Conservation (phyloP, 306 rosid species). For the Citrullus mucosospermus region DNA sequence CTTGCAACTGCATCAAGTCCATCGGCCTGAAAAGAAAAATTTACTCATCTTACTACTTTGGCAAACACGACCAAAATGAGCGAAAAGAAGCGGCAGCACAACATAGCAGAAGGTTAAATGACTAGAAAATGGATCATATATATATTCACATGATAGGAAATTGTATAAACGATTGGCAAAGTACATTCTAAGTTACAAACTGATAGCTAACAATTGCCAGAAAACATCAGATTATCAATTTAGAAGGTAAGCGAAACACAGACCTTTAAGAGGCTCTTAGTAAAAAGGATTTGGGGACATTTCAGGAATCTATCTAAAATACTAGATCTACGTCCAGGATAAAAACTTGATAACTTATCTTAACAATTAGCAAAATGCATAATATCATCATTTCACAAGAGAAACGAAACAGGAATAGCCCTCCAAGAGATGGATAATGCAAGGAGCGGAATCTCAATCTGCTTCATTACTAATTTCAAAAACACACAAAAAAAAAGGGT, state of each 20-base stretch:
- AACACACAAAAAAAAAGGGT: neutral
- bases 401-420: neutral
- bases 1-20: constrained; percentile 86
- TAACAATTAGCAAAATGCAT: neutral
- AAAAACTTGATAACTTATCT: neutral
- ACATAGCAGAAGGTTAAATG: neutral
- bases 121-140: neutral
- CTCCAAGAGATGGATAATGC: neutral
- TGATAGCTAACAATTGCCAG: too few relatives aligned
- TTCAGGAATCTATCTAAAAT: too few relatives aligned
- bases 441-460: neutral
- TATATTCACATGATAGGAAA: neutral
- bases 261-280: too few relatives aligned
- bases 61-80: neutral
- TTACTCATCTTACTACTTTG: neutral
- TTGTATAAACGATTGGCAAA: neutral
- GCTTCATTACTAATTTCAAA: neutral
- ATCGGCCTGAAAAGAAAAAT: constrained; percentile 51
- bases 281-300: too few relatives aligned
- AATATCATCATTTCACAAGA: neutral
- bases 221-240: too few relatives aligned
- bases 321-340: neutral
- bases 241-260: too few relatives aligned
- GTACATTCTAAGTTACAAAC: neutral
- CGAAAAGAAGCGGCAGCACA: neutral